phyloP scores from a whole-genome alignment of 345 rosid species.

The Kandelia obovata region DNA sequence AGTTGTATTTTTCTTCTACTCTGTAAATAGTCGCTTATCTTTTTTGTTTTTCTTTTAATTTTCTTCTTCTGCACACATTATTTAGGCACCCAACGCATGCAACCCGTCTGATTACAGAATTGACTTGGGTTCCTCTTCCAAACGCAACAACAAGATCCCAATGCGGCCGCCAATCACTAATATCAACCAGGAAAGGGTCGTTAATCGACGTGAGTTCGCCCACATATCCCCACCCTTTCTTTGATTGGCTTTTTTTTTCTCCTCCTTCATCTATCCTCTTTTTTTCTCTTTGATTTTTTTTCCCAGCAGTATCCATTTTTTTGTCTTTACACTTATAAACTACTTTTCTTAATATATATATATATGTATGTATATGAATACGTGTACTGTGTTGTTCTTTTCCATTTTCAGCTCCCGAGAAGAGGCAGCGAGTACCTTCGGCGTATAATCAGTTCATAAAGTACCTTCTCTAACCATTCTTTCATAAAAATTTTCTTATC shows the following conservation, averaged over 20 bases:
- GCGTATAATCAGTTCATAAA: slow-evolving; percentile 98
- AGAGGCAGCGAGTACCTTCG: slow-evolving; percentile 97
- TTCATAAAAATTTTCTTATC: slow-evolving; percentile 1
- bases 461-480: slow-evolving; percentile 31
- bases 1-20: neutral
- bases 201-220: slow-evolving; percentile 66
- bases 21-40: neutral
- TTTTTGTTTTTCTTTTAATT: neutral
- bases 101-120: slow-evolving; percentile 43
- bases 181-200: slow-evolving; percentile 44
- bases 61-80: neutral
- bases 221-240: neutral
- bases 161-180: slow-evolving; percentile 37
- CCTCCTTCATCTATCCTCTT: neutral
- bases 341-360: too few relatives aligned
- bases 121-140: slow-evolving; percentile 63
- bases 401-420: slow-evolving; percentile 77
- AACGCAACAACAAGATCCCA: slow-evolving; percentile 47
- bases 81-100: slow-evolving; percentile 39
- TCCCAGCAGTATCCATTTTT: neutral
- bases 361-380: too few relatives aligned
- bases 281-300: neutral
- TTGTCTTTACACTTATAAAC: neutral
- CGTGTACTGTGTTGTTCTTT: slow-evolving; percentile 18
- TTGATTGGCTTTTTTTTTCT: neutral